A percentile compares a stretch with the other conserved stretches of the same genome.
phyloP scores from a whole-genome alignment of 2,329 filamentous ascomycete genomes.

The Colletotrichum orchidophilum region DNA sequence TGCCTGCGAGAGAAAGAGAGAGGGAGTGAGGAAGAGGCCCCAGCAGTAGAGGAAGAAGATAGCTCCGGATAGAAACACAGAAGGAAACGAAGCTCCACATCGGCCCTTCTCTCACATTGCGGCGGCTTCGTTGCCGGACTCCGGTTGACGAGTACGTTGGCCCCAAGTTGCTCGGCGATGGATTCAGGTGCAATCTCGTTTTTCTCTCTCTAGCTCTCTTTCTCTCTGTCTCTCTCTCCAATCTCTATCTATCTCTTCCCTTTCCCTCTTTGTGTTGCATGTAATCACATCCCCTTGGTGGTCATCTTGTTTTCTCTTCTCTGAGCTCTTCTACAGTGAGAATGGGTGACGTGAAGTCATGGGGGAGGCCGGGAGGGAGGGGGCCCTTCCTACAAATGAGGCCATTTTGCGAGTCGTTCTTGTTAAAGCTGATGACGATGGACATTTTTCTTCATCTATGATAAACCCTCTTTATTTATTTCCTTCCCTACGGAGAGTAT shows the following conservation, averaged over 20 bases:
- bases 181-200: not conserved
- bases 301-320: not conserved
- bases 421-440: conserved; percentile 2
- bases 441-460: not conserved
- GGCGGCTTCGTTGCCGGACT: not conserved
- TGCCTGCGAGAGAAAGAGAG: no score
- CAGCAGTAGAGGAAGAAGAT: no score
- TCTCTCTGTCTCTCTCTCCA: no score
- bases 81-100: not conserved
- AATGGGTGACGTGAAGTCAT: not conserved
- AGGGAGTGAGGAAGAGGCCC: not conserved
- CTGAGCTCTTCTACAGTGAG: no score
- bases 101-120: not conserved
- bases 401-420: conserved; percentile 2
- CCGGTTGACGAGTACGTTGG: not conserved
- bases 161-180: not conserved
- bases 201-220: not conserved
- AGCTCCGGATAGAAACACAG: not conserved
- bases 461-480: not conserved
- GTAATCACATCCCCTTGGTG: not conserved
- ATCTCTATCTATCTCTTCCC: not conserved
- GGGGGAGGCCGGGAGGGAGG: no score
- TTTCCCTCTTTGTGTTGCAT: not conserved
- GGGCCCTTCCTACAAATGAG: not conserved
- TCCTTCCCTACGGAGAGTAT: not conserved